These are phyloP conservation scores for Lactarius hengduanensis DNA, from an alignment of 768 basidiomycete species.

Conservation along the genomic window DNA sequence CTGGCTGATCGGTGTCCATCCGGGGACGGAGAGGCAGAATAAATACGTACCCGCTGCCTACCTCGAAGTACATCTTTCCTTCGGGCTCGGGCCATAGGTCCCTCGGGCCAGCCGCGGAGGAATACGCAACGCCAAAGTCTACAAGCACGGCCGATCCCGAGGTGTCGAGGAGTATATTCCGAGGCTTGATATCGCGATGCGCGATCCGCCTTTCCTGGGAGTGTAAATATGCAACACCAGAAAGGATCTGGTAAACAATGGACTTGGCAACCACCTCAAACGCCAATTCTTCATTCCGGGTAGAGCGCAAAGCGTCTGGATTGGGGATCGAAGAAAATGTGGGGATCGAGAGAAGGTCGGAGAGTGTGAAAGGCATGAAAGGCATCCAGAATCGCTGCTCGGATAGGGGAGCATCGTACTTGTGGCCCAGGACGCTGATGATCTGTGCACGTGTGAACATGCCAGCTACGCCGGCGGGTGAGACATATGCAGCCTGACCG, in stretches of 20 bases:
- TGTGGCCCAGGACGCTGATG: conserved; percentile 49
- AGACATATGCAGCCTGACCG: conserved; percentile 29
- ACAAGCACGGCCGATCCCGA: conserved; percentile 69
- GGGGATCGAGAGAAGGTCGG: conserved; percentile 48
- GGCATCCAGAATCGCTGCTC: conserved; percentile 68
- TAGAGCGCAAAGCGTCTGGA: conserved; percentile 21
- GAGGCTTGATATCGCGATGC: conserved; percentile 86
- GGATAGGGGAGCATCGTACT: conserved; percentile 39
- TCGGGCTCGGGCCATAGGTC: conserved; percentile 60
- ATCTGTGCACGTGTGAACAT: conserved; percentile 43
- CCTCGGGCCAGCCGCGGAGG: conserved; percentile 23
- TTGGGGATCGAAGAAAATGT: conserved; percentile 45
- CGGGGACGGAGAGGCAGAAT: background rate
- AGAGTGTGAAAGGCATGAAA: conserved; percentile 53
- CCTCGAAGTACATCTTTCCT: conserved; percentile 71
- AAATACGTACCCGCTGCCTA: conserved; percentile 74
- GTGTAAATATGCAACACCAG: conserved; percentile 71
- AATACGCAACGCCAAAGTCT: conserved; percentile 76
- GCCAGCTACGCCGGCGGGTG: background rate
- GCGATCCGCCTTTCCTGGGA: conserved; percentile 51
- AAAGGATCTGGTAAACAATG: conserved; percentile 64
- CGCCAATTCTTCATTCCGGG: conserved; percentile 26
- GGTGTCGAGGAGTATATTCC: conserved; percentile 66
- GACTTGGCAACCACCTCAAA: conserved; percentile 58
- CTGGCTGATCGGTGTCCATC: background rate